Evolutionary conservation across 805 yeast genomes (phyloP), one percentile per base, ranked within the genome.

Genomic region (Wickerhamomyces canadensis): DNA sequence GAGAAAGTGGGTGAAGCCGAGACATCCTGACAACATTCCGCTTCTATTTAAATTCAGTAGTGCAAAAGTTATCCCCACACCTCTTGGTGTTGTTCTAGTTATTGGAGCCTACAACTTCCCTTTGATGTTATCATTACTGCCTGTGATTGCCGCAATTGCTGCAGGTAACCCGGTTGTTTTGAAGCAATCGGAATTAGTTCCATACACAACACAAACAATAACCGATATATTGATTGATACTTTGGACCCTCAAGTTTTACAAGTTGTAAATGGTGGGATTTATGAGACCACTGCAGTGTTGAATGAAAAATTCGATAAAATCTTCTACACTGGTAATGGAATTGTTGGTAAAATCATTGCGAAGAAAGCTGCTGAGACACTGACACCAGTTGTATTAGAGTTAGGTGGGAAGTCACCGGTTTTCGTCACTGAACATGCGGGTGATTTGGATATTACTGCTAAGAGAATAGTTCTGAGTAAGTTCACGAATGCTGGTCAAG

Each of bases 401-500:
- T 67, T 89, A 31, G 97, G 98, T 37, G 98, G 98, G 5, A 91
- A 91, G 59, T 81, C 91, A 7, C 98, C 98, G 0, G 84, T 76
- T 2, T 72, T 88, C 49, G 64, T 89, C 10, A 71, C 87, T 35
- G 70, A 64, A 33, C 67, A 65, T 44, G 61, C 70, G 34, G 65
- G 67, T 39, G 54, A 75, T 39, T 48, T 78, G 26, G 52, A 60
- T 9, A 58, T 63, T 1, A 68, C 74, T 4, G 68, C 87, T 19
- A 71, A 70, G 45, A 74, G 97, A 60, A 62, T 86, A 13, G 70
- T 72, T 1, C 85, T 93, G 84, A 91, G 89, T 14, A 76, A 81
- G 48, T 81, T 80, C 54, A 62, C 75, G 23, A 91, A 87, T 55
- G 75, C 84, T 14, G 98, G 98, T 14, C 98, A 89, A 64, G 79